A percentile compares a stretch with the other conserved stretches of the same genome.
phyloP scores from a whole-genome alignment of 805 yeast genomes.

The Kregervanrija fluxuum region DNA sequence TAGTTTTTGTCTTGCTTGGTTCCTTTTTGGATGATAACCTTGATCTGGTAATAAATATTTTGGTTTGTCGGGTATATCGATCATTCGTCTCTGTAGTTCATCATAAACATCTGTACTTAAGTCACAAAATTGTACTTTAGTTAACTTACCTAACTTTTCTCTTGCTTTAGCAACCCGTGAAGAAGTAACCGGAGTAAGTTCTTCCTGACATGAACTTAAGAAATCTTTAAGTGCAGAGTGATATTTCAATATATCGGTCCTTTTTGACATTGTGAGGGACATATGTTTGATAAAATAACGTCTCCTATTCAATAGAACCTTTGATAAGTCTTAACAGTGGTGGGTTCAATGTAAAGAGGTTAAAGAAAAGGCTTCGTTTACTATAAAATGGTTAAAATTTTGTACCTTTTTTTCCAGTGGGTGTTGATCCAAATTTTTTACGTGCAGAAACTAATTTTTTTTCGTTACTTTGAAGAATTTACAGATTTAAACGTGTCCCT shows the following conservation, averaged over 20 bases:
- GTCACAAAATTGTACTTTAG: slow-evolving; percentile 79
- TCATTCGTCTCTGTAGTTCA: slow-evolving; percentile 73
- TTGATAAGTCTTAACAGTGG: too few relatives aligned
- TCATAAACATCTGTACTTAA: slow-evolving; percentile 92
- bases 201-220: slow-evolving; percentile 42
- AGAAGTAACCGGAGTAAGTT: slow-evolving; percentile 35
- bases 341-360: too few relatives aligned
- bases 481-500: too few relatives aligned
- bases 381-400: too few relatives aligned
- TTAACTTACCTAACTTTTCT: slow-evolving; percentile 73
- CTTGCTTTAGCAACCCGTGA: slow-evolving; percentile 76
- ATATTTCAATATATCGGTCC: slow-evolving; percentile 21
- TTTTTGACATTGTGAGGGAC: too few relatives aligned
- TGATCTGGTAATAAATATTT: slow-evolving; percentile 69
- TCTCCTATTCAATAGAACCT: too few relatives aligned
- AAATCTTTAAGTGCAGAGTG: slow-evolving; percentile 44
- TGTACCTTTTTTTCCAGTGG: too few relatives aligned
- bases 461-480: too few relatives aligned
- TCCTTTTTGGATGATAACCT: slow-evolving; percentile 85
- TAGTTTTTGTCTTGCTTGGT: slow-evolving; percentile 89
- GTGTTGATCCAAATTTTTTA: too few relatives aligned
- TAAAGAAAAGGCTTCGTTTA: too few relatives aligned
- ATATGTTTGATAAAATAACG: too few relatives aligned
- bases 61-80: slow-evolving; percentile 45
- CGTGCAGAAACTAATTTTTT: too few relatives aligned